These are phyloP conservation scores for Fusarium coffeatum DNA, from an alignment of 2,329 filamentous ascomycete species.

Conservation along the genomic window DNA sequence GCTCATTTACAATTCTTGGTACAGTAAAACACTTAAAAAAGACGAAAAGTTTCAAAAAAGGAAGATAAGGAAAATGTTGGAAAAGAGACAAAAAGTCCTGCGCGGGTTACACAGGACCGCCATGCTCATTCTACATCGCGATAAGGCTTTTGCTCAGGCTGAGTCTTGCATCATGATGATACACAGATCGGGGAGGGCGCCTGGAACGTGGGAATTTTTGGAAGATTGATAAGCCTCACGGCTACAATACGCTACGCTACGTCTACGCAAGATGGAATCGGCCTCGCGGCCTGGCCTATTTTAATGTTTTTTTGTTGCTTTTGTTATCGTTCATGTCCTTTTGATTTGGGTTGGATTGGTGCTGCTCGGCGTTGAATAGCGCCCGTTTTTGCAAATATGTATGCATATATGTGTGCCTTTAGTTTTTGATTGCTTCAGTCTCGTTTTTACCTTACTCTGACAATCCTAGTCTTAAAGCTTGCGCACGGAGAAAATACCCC, in stretches of 20 bases:
- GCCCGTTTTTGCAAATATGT: slow-evolving; percentile 21
- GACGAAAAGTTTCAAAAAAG: slow-evolving; percentile 27
- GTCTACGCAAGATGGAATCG: slow-evolving; percentile 46
- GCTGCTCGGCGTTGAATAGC: slow-evolving; percentile 42
- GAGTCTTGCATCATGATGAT: slow-evolving; percentile 28
- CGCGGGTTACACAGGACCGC: slow-evolving; percentile 49
- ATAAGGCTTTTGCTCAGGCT: slow-evolving; percentile 21
- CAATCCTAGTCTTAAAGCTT: slow-evolving; percentile 36
- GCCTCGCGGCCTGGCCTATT: slow-evolving; percentile 47
- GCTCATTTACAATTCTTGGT: slow-evolving; percentile 8
- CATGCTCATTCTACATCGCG: slow-evolving; percentile 26
- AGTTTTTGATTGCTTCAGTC: slow-evolving; percentile 9
- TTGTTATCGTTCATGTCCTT: slow-evolving; percentile 16
- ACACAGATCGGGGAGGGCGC: slow-evolving; percentile 34
- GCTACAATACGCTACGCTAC: slow-evolving; percentile 40
- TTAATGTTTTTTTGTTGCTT: slow-evolving; percentile 37
- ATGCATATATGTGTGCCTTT: slow-evolving; percentile 2
- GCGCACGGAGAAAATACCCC: slow-evolving; percentile 43
- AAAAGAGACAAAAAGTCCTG: slow-evolving; percentile 41
- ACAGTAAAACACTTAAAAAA: slow-evolving; percentile 22
- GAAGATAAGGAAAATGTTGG: slow-evolving; percentile 26
- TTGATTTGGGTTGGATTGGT: slow-evolving; percentile 20
- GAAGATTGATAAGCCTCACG: slow-evolving; percentile 48
- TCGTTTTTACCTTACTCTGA: slow-evolving; percentile 15
- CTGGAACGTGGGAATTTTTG: slow-evolving; percentile 40